These are phyloP conservation scores for Penstemon newberryi DNA, from an alignment of 257 asterid species.

Conservation along the genomic window DNA sequence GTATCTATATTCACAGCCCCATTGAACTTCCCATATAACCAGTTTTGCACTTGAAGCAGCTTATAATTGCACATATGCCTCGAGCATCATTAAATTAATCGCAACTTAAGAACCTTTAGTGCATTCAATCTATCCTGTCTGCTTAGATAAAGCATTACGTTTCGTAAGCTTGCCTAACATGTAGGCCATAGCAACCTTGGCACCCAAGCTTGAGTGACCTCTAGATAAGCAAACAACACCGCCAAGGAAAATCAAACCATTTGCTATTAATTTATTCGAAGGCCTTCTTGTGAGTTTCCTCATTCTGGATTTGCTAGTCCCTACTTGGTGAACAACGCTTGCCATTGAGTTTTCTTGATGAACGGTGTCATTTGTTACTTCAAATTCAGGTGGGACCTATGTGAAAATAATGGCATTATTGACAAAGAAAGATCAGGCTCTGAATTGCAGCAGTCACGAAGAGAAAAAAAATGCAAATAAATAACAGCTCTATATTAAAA, in stretches of 20 bases:
- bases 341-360: conserved; percentile 34
- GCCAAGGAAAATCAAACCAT: conserved; percentile 65
- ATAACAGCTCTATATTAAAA: neutral
- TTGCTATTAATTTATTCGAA: conserved; percentile 53
- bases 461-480: neutral
- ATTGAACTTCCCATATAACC: conserved; percentile 14
- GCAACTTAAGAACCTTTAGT: conserved; percentile 4
- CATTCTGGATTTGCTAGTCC: conserved; percentile 34
- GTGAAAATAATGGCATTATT: conserved; percentile 12
- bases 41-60: conserved; percentile 13
- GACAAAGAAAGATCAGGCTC: conserved; percentile 1
- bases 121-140: conserved; percentile 11
- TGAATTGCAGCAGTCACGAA: neutral
- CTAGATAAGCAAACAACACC: conserved; percentile 76
- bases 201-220: conserved; percentile 74
- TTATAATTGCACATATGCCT: neutral
- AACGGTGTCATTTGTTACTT: conserved; percentile 29
- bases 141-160: conserved; percentile 36
- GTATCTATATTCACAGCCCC: conserved; percentile 17
- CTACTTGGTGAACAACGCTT: conserved; percentile 23
- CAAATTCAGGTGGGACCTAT: conserved; percentile 70
- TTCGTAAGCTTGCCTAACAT: conserved; percentile 64
- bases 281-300: conserved; percentile 45
- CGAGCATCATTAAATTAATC: neutral
- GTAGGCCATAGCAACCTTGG: conserved; percentile 83